These are phyloP conservation scores for Anisodus tanguticus DNA, from an alignment of 257 asterid species.

Conservation along the genomic window DNA sequence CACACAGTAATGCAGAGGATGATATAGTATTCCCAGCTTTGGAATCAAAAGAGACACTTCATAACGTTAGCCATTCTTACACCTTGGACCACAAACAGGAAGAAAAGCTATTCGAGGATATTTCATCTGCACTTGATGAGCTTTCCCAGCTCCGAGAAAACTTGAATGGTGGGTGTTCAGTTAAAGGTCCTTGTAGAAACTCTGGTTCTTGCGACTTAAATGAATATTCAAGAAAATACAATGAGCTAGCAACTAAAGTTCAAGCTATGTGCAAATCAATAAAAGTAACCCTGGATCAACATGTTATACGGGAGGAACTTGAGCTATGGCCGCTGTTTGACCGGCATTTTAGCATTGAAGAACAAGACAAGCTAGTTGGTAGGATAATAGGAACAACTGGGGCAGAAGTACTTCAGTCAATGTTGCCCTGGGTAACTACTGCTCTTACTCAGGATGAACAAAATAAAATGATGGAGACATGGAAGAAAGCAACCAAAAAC, in stretches of 20 bases:
- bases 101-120: conserved; percentile 87
- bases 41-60: conserved; percentile 90
- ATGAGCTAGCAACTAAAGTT: conserved; percentile 83
- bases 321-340: conserved; percentile 98
- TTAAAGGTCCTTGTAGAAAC: conserved; percentile 43
- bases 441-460: conserved; percentile 98
- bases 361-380: conserved; percentile 93
- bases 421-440: conserved; percentile 98
- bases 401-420: conserved; percentile 96
- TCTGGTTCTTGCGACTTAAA: conserved; percentile 41
- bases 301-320: conserved; percentile 90
- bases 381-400: conserved; percentile 97
- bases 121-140: conserved; percentile 76
- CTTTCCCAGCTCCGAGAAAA: conserved; percentile 70
- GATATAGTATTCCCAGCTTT: conserved; percentile 97
- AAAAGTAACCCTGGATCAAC: conserved; percentile 95
- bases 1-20: conserved; percentile 99
- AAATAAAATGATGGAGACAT: conserved; percentile 92
- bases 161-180: conserved; percentile 50
- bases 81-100: conserved; percentile 97
- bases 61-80: conserved; percentile 95
- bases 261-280: conserved; percentile 98
- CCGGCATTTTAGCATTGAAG: conserved; percentile 86
- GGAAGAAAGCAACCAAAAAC: conserved; percentile 95
- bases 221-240: conserved; percentile 60